Conservation (phyloP, 352 stramenopile species). For the Phytophthora kernoviae region DNA sequence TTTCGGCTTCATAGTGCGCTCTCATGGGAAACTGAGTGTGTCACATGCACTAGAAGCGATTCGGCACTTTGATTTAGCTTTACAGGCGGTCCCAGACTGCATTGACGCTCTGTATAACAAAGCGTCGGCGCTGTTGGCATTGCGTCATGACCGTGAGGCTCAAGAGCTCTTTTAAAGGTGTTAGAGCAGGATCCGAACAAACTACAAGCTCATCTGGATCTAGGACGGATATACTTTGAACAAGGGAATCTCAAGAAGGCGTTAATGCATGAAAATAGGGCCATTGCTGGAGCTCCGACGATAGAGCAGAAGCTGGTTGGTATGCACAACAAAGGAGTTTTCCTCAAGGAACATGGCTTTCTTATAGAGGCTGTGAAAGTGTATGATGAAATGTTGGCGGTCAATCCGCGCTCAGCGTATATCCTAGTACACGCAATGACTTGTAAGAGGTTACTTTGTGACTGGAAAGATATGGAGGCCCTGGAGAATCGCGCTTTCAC, state of each 20-base stretch:
- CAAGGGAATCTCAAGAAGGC: constrained; percentile 42
- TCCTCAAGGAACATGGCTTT: constrained; percentile 55
- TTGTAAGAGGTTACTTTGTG: constrained; percentile 56
- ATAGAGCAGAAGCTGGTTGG: constrained; percentile 24
- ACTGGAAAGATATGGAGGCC: constrained; percentile 57
- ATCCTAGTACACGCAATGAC: constrained; percentile 60
- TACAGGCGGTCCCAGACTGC: constrained; percentile 40
- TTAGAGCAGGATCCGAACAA: constrained; percentile 51
- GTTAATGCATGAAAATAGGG: constrained; percentile 48
- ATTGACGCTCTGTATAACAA: constrained; percentile 76
- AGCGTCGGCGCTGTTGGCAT: constrained; percentile 48
- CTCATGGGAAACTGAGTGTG: constrained; percentile 36
- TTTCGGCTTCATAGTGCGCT: constrained; percentile 61
- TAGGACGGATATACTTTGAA: constrained; percentile 61
- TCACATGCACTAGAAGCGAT: constrained; percentile 54
- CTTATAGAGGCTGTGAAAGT: constrained; percentile 43
- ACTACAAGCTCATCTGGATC: constrained; percentile 51
- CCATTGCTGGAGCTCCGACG: constrained; percentile 30
- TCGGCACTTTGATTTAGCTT: constrained; percentile 58
- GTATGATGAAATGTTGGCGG: constrained; percentile 45
- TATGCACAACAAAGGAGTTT: constrained; percentile 79
- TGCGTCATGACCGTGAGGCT: constrained; percentile 43
- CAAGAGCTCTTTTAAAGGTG: constrained; percentile 44
- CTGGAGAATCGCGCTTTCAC: constrained; percentile 51
- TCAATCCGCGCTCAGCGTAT: constrained; percentile 39